These are phyloP conservation scores for Cymbomonas tetramitiformis DNA, from an alignment of 139 green algal species.

Conservation along the genomic window DNA sequence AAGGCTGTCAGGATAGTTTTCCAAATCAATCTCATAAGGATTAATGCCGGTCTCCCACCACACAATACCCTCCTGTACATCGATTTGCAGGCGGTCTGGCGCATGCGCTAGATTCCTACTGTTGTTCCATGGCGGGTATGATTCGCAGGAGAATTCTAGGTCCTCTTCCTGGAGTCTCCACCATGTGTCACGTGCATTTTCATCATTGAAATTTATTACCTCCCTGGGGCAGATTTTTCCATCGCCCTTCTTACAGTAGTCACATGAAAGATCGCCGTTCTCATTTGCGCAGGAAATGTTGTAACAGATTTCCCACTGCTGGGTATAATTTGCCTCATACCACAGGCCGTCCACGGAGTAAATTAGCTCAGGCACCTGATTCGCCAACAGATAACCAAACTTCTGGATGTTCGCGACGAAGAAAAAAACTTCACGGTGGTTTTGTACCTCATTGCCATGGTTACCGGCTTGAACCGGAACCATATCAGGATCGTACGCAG, in stretches of 20 bases:
- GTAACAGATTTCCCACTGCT: neutral
- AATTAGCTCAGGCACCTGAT: neutral
- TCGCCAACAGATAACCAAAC: slow-evolving; percentile 10
- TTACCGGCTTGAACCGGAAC: too few species aligned
- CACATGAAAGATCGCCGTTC: neutral
- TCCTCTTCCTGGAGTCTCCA: too few species aligned
- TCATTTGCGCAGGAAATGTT: neutral
- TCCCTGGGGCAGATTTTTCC: neutral
- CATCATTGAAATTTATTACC: too few species aligned
- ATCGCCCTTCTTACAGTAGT: neutral
- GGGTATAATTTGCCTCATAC: neutral
- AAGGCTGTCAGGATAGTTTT: too few species aligned
- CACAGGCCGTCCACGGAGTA: neutral
- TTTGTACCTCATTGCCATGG: too few species aligned
- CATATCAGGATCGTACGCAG: slow-evolving; percentile 20
- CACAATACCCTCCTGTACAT: slow-evolving; percentile 10
- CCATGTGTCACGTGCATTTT: too few species aligned
- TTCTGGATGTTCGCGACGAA: neutral
- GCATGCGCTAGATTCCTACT: slow-evolving; percentile 2
- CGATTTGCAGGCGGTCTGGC: slow-evolving; percentile 9
- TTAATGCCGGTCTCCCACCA: slow-evolving; percentile 18
- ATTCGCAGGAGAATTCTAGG: slow-evolving; percentile 9
- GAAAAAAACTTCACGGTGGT: neutral
- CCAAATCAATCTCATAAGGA: too few species aligned
- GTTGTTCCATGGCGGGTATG: slow-evolving; percentile 10